Evolutionary conservation across 306 rosid genomes (phyloP).

Genomic region (Cicer yamashitae): DNA sequence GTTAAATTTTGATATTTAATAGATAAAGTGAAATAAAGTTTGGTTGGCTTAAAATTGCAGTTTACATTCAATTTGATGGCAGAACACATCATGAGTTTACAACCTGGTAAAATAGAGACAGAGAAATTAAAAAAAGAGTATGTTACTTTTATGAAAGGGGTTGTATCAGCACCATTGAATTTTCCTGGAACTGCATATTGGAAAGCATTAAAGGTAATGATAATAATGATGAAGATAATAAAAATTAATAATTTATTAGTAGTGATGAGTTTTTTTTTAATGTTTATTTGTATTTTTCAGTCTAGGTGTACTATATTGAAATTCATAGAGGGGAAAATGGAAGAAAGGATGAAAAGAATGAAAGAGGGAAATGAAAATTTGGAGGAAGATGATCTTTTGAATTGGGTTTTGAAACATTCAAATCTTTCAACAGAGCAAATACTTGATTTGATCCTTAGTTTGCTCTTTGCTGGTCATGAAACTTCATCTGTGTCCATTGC

Average conservation of each 20-base stretch:
- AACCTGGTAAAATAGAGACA: conserved; percentile 84
- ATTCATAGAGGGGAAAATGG: conserved; percentile 85
- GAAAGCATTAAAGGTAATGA: conserved; percentile 78
- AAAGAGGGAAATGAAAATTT: conserved; percentile 49
- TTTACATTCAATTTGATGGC: conserved; percentile 97
- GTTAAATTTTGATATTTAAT: no score
- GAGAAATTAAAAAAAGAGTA: conserved; percentile 83
- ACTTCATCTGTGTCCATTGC: conserved; percentile 94
- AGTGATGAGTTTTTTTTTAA: background rate
- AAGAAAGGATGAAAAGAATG: conserved; percentile 52
- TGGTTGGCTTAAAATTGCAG: conserved; percentile 52
- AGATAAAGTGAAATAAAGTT: background rate
- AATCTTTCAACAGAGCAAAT: conserved; percentile 90
- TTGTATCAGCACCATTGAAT: conserved; percentile 85
- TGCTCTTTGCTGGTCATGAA: conserved; percentile 98
- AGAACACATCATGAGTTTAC: conserved; percentile 87
- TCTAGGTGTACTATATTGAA: conserved; percentile 80
- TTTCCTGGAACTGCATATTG: conserved; percentile 93
- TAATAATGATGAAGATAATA: background rate
- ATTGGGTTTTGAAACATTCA: conserved; percentile 90
- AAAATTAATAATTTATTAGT: no score
- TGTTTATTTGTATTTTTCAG: conserved; percentile 48
- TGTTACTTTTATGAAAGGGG: conserved; percentile 95
- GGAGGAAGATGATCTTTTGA: conserved; percentile 85
- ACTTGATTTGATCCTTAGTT: conserved; percentile 83